Evolutionary conservation across 768 basidiomycete genomes (phyloP), one percentile per base, ranked within the genome.

Genomic region (Calocera viscosa): DNA sequence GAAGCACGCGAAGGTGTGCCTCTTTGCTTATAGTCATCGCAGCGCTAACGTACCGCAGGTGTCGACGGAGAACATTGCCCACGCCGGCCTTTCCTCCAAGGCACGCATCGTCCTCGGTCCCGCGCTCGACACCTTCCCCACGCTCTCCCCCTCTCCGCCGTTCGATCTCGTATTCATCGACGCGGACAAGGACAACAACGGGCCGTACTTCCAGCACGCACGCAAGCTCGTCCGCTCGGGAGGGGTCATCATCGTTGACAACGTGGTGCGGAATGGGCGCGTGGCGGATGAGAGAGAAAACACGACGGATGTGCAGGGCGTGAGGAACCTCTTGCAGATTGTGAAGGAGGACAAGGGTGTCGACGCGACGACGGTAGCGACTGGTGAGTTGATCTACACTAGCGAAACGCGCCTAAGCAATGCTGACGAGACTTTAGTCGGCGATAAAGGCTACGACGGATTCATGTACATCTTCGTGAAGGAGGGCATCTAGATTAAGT

Each of bases 101-200:
- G 78, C 83, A 43, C 74, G 80, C 32, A 74, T 86, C 38, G 76
- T 84, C 49, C 26, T 69, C 41, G 86, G 84, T 0, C 77, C 80
- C 35, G 86, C 84, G 1, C 74, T 76, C 1, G 81, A 84, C 2
- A 79, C 81, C 0, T 76, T 89, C 47, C 75, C 74, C 26, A 77
- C 75, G 47, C 74, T 88, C 34, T 75, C 79, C 7, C 74, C 84
- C 7, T 79, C 80, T 11, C 74, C 75, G 2, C 81, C 80, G 0
- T 88, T 86, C 73, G 87, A 89, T 73, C 74, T 90, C 22, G 79
- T 80, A 1, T 90, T 89, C 78, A 86, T 88, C 69, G 87, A 89
- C 74, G 88, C 86, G 7, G 85, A 88, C 76, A 88, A 88, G 72
- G 73, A 76, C 2, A 79, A 77, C 41, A 85, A 84, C 68, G 65